These are phyloP conservation scores for Crassisporium funariophilum DNA, from an alignment of 768 basidiomycete genomes.

Conservation along the genomic window DNA sequence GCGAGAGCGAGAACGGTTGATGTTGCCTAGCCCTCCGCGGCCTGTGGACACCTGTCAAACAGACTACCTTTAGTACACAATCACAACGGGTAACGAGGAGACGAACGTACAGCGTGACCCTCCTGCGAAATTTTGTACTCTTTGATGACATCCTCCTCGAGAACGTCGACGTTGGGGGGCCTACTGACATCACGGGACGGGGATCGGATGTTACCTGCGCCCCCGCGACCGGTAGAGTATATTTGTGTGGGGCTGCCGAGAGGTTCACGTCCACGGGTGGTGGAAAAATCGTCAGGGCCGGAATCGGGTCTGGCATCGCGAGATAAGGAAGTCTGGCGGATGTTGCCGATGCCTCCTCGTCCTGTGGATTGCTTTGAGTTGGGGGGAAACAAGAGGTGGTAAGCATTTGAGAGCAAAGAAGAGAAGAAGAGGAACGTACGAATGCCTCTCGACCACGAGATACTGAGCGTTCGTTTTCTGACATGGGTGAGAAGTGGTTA, in stretches of 20 bases:
- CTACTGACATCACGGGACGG: slow-evolving; percentile 56
- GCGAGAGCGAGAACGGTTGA: slow-evolving; percentile 58
- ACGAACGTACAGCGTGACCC: slow-evolving; percentile 36
- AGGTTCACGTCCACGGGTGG: slow-evolving; percentile 64
- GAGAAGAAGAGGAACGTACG: slow-evolving; percentile 37
- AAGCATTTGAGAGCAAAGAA: not conserved
- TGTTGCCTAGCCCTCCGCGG: slow-evolving; percentile 68
- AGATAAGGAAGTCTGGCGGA: slow-evolving; percentile 50
- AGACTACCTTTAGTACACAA: not conserved
- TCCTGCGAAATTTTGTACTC: slow-evolving; percentile 33
- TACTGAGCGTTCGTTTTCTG: slow-evolving; percentile 45
- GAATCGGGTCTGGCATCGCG: slow-evolving; percentile 43
- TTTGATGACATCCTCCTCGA: slow-evolving; percentile 45
- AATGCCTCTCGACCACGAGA: slow-evolving; percentile 63
- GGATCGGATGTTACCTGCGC: slow-evolving; percentile 83
- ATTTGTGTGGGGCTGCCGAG: slow-evolving; percentile 38
- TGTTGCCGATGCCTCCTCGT: slow-evolving; percentile 71
- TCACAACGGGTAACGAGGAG: slow-evolving; percentile 3
- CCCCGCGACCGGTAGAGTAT: slow-evolving; percentile 74
- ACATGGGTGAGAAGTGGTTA: slow-evolving; percentile 17
- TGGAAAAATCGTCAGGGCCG: slow-evolving; percentile 58
- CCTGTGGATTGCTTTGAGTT: slow-evolving; percentile 54
- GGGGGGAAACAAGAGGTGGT: not conserved
- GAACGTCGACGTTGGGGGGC: slow-evolving; percentile 27
- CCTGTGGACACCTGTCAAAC: slow-evolving; percentile 54